Evolutionary conservation across 73 alveolate genomes (phyloP).

Genomic region (Paraurostyla sp.): DNA sequence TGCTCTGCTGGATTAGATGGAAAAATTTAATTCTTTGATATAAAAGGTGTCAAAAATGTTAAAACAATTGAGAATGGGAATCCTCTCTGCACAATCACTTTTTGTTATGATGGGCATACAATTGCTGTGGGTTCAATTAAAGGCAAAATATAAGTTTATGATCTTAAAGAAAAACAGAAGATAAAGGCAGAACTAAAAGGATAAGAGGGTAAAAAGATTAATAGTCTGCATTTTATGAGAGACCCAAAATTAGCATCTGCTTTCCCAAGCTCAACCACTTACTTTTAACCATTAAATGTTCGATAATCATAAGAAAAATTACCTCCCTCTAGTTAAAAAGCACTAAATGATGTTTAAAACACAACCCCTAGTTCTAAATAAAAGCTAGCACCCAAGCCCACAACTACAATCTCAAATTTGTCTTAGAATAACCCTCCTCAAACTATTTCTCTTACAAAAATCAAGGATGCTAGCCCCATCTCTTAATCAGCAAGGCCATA

Average conservation of each 20-base stretch:
- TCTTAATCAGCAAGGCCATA: no score
- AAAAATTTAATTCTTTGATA: constrained; percentile 80
- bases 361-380: background rate
- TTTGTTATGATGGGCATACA: constrained; percentile 82
- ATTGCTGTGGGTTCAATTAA: constrained; percentile 80
- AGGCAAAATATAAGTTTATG: constrained; percentile 75
- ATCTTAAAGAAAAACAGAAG: constrained; percentile 47
- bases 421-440: background rate
- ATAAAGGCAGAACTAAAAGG: constrained; percentile 48
- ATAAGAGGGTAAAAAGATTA: constrained; percentile 57
- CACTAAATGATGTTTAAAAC: background rate
- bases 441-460: no score
- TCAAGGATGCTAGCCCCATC: no score
- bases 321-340: background rate
- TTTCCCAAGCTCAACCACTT: constrained; percentile 13
- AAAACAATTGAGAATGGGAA: constrained; percentile 68
- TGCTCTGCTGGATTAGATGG: constrained; percentile 79
- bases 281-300: background rate
- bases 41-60: constrained; percentile 66
- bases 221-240: constrained; percentile 57
- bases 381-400: no score
- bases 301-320: background rate
- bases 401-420: no score
- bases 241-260: background rate
- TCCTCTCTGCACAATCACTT: constrained; percentile 74